These are phyloP conservation scores for Nakaseomyces delphensis DNA, from an alignment of 1,139 yeast genomes.

Conservation along the genomic window DNA sequence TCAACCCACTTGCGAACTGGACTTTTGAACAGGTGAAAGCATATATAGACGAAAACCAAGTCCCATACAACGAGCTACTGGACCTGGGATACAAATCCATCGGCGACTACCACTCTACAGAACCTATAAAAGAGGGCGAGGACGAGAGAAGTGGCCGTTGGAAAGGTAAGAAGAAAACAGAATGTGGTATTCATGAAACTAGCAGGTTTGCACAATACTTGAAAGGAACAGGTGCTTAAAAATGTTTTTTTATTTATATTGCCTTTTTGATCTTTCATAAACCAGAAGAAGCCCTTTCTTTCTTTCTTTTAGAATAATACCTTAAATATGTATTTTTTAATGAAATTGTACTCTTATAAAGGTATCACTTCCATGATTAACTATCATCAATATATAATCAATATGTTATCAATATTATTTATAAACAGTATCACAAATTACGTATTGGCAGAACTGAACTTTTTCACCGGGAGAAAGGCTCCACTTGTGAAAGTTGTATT, in stretches of 20 bases:
- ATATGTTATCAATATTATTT: too few species aligned
- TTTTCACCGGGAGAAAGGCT: too few species aligned
- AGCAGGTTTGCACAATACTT: constrained; percentile 59
- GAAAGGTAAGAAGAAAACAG: constrained; percentile 89
- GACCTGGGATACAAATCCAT: constrained; percentile 85
- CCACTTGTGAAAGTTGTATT: too few species aligned
- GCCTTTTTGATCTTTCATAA: constrained; percentile 9
- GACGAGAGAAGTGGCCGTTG: constrained; percentile 96
- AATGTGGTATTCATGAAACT: constrained; percentile 89
- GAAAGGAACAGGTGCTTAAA: constrained; percentile 10
- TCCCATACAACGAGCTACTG: constrained; percentile 77
- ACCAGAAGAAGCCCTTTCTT: too few species aligned
- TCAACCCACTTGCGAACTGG: constrained; percentile 88
- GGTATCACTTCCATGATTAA: too few species aligned
- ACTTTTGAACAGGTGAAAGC: constrained; percentile 59
- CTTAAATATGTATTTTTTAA: too few species aligned
- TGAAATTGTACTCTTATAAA: too few species aligned
- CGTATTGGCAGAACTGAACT: too few species aligned
- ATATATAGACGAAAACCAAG: constrained; percentile 60
- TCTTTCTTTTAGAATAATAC: too few species aligned
- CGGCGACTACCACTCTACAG: constrained; percentile 95
- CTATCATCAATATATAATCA: too few species aligned
- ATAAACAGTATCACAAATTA: too few species aligned
- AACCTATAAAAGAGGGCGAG: constrained; percentile 81
- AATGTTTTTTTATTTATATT: neutral